Evolutionary conservation across 2,329 filamentous ascomycete genomes (phyloP).

Genomic region (Falciphora oryzae): DNA sequence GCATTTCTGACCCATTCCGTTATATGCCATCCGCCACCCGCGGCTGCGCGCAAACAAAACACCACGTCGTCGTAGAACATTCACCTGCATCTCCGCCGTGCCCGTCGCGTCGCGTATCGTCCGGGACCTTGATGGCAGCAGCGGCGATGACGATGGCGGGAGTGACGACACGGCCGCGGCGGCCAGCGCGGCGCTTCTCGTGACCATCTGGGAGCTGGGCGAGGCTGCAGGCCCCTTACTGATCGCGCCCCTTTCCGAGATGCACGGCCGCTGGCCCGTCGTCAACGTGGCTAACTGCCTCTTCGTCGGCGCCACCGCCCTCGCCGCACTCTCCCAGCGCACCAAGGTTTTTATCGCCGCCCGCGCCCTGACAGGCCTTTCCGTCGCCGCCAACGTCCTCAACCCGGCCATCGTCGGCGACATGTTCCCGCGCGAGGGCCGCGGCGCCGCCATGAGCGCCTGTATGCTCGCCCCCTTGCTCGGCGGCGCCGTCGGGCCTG

Average conservation of each 20-base stretch:
- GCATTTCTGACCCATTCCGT: not conserved
- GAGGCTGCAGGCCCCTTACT: slow-evolving; percentile 55
- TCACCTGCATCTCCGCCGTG: slow-evolving; percentile 51
- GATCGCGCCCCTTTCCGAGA: slow-evolving; percentile 58
- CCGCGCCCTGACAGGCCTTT: slow-evolving; percentile 60
- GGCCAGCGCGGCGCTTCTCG: slow-evolving; percentile 51
- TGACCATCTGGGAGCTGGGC: slow-evolving; percentile 66
- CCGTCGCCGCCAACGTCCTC: slow-evolving; percentile 57
- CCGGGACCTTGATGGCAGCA: slow-evolving; percentile 34
- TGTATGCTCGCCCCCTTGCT: slow-evolving; percentile 24
- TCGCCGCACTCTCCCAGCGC: slow-evolving; percentile 28
- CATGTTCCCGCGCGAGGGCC: slow-evolving; percentile 49
- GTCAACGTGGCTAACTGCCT: slow-evolving; percentile 46
- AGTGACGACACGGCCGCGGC: no score
- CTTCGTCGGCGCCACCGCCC: slow-evolving; percentile 42
- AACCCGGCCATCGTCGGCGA: slow-evolving; percentile 61
- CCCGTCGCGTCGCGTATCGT: slow-evolving; percentile 48
- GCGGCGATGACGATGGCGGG: slow-evolving; percentile 16
- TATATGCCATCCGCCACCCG: not conserved
- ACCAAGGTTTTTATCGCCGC: slow-evolving; percentile 56
- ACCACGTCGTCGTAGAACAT: slow-evolving; percentile 27
- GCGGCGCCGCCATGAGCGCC: slow-evolving; percentile 45
- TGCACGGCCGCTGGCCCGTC: slow-evolving; percentile 50
- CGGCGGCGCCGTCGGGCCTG: slow-evolving; percentile 26
- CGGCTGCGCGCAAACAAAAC: slow-evolving; percentile 23